Evolutionary conservation across 371 early-diverging fungal species (phyloP), one percentile per base, ranked within the genome.

Genomic region (Circinella minor): DNA sequence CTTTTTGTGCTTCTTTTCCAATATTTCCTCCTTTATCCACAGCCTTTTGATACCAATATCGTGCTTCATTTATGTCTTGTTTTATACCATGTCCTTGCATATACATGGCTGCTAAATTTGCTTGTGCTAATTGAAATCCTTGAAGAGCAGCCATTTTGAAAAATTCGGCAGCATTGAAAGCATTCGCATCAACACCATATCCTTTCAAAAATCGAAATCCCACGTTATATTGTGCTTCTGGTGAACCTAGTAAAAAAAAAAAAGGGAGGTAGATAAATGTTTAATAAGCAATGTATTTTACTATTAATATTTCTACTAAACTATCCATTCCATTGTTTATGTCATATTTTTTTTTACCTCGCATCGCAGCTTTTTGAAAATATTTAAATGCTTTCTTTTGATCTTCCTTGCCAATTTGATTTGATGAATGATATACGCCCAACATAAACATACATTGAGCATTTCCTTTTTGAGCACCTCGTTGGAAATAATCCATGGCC

Each of bases 161-260:
- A 61, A 79, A 85, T 39, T 85, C 81, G 11, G 77, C 85, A 1
- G 85, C 85, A 72, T 81, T 80, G 75, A 73, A 79, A 14, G 51
- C 34, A 61, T 82, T 79, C 0, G 63, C 61, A 36, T 82, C 78
- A 4, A 79, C 76, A 11, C 85, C 85, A 66, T 79, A 72, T 2
- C 85, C 85, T 49, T 81, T 76, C 13, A 85, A 63, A 43, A 74
- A 85, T 0, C 80, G 72, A 0, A 77, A 59, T 10, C 80, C 85
- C 0, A 85, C 81, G 61, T 85, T 85, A 63, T 85, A 82, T 43
- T 85, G 85, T 20, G 85, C 85, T 68, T 85, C 82, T 15, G 82
- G 71, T 63, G 82, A 27, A 36, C 77, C 75, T 74, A 55, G 13
- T 34, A 4, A 5, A 3, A 64, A 51, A 1, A 1, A 4, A 38